Evolutionary conservation across 257 asterid species (phyloP).

Genomic region (Gentiana macrophylla): DNA sequence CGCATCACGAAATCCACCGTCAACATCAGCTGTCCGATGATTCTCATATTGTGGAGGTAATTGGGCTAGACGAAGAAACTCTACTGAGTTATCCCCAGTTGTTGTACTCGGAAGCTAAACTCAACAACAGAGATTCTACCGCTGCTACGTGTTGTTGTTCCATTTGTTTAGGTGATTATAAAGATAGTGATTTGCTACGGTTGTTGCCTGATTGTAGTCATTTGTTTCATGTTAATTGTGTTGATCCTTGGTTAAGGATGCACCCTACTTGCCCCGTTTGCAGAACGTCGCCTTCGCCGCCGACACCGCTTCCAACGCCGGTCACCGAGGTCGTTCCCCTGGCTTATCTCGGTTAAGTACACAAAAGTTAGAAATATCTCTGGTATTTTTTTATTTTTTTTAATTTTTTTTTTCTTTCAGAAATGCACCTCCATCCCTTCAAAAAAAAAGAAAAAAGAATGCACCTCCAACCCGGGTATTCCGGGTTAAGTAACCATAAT

Average conservation of each 20-base stretch:
- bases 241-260: constrained; percentile 78
- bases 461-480: too few relatives aligned
- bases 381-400: too few relatives aligned
- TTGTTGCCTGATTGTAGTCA: constrained; percentile 79
- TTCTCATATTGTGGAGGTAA: not conserved
- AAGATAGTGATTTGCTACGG: constrained; percentile 42
- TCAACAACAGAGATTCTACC: constrained; percentile 37
- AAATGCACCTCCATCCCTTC: too few relatives aligned
- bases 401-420: too few relatives aligned
- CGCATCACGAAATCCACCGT: not conserved
- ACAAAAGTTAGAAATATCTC: too few relatives aligned
- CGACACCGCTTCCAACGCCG: constrained; percentile 72
- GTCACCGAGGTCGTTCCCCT: constrained; percentile 74
- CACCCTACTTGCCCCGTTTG: constrained; percentile 94
- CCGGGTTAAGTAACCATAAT: too few relatives aligned
- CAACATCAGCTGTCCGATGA: too few relatives aligned
- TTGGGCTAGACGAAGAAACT: constrained; percentile 72
- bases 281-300: constrained; percentile 67
- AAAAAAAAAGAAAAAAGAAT: too few relatives aligned
- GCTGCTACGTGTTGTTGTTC: constrained; percentile 61
- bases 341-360: constrained; percentile 9
- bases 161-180: constrained; percentile 79
- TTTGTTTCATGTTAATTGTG: constrained; percentile 65
- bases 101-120: constrained; percentile 56
- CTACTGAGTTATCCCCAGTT: constrained; percentile 52